Percentiles rank a stretch among this genome's conserved stretches.
Evolutionary conservation across 352 stramenopile genomes (phyloP).

Genomic region (Pythium folliculosum): DNA sequence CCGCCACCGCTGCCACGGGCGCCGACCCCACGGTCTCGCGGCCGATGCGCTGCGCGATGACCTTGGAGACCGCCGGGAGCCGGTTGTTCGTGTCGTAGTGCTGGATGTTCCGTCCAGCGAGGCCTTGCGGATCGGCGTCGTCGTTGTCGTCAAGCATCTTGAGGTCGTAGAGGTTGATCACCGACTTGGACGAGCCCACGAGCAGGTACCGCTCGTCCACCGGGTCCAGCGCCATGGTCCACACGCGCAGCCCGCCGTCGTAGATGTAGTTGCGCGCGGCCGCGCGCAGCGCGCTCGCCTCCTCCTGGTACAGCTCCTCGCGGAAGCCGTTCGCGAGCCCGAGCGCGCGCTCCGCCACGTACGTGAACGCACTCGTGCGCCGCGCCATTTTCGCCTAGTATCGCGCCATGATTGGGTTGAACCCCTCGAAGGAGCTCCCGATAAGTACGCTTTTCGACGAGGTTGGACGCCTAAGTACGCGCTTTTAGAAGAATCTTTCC

Average conservation of each 20-base stretch:
- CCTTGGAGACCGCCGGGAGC: conserved; percentile 36
- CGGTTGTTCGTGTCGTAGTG: conserved; percentile 40
- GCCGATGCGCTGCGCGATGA: conserved; percentile 8
- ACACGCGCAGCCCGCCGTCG: conserved; percentile 54
- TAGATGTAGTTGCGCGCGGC: conserved; percentile 62
- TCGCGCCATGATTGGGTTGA: conserved; percentile 18
- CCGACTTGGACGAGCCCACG: conserved; percentile 56
- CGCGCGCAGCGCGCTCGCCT: conserved; percentile 32
- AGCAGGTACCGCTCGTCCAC: conserved; percentile 61
- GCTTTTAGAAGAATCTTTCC: neutral
- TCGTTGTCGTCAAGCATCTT: conserved; percentile 50
- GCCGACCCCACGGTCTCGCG: neutral
- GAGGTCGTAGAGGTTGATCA: conserved; percentile 68
- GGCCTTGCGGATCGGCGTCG: conserved; percentile 18
- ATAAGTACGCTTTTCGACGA: conserved; percentile 1
- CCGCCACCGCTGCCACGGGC: no score
- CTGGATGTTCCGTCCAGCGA: neutral
- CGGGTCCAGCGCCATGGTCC: conserved; percentile 61
- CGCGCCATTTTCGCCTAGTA: neutral
- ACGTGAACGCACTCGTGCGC: conserved; percentile 44
- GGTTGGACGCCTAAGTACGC: neutral
- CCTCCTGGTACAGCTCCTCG: conserved; percentile 38
- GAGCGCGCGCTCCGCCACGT: conserved; percentile 56
- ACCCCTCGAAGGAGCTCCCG: neutral
- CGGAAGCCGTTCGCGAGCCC: conserved; percentile 45